A percentile compares a stretch with the other conserved stretches of the same genome.
Evolutionary conservation across 2,329 filamentous ascomycete species (phyloP).

Genomic region (Aspergillus pseudotamarii): DNA sequence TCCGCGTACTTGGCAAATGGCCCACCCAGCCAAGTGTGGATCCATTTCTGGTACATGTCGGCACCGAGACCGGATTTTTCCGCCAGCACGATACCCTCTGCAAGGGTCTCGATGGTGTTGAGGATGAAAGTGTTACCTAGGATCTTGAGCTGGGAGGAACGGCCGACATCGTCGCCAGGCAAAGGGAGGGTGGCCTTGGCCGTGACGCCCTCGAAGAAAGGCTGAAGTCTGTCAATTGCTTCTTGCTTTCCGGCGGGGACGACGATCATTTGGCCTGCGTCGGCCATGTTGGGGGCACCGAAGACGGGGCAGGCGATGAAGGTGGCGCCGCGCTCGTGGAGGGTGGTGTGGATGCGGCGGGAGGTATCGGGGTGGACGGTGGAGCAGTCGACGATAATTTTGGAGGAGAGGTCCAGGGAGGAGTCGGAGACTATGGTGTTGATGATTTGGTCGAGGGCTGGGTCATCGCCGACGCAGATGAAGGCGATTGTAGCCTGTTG

Average conservation of each 20-base stretch:
- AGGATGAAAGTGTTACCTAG: conserved; percentile 86
- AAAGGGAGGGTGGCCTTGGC: conserved; percentile 71
- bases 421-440: conserved; percentile 53
- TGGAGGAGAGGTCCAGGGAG: conserved; percentile 61
- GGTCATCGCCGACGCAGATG: conserved; percentile 76
- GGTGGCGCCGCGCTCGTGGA: conserved; percentile 62
- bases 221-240: conserved; percentile 65
- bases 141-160: conserved; percentile 74
- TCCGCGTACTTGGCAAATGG: conserved; percentile 74
- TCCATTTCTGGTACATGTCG: conserved; percentile 69
- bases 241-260: conserved; percentile 69
- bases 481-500: conserved; percentile 76
- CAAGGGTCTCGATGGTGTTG: conserved; percentile 77
- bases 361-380: conserved; percentile 85
- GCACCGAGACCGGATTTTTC: conserved; percentile 78
- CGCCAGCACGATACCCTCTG: conserved; percentile 76
- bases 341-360: conserved; percentile 62
- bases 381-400: conserved; percentile 84
- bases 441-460: conserved; percentile 67
- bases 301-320: conserved; percentile 72
- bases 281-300: conserved; percentile 47
- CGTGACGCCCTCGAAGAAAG: conserved; percentile 74
- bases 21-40: conserved; percentile 74
- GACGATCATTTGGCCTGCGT: conserved; percentile 70
- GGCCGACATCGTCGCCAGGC: conserved; percentile 67